phyloP scores from a whole-genome alignment of 169 alveolate genomes.

The Plasmodium berghei region DNA sequence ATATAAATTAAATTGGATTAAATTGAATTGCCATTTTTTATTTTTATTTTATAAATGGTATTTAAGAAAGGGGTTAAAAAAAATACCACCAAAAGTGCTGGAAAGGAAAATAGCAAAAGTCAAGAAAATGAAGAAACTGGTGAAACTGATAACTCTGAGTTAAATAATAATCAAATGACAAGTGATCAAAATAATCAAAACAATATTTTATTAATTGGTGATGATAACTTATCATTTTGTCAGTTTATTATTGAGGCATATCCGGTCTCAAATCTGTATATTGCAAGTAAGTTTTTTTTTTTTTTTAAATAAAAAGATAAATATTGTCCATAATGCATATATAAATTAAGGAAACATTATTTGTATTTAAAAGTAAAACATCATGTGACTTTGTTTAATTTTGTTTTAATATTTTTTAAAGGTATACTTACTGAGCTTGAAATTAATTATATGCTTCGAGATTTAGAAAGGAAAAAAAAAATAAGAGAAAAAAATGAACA shows the following conservation, averaged over 20 bases:
- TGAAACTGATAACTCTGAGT: neutral
- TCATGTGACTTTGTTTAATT: neutral
- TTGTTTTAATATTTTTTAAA: neutral
- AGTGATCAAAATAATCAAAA: neutral
- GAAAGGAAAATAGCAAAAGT: neutral
- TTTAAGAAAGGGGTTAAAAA: too few relatives aligned
- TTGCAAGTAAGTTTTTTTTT: constrained; percentile 42
- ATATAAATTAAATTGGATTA: too few relatives aligned
- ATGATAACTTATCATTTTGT: constrained; percentile 41
- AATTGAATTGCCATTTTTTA: too few relatives aligned
- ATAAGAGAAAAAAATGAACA: neutral
- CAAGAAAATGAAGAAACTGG: neutral
- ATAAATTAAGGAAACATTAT: too few relatives aligned
- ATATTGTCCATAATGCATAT: too few relatives aligned
- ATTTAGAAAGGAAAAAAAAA: constrained; percentile 26
- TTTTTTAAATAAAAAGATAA: too few relatives aligned
- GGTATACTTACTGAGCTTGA: constrained; percentile 45
- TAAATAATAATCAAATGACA: neutral
- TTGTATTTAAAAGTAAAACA: neutral
- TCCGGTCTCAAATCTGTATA: constrained; percentile 32
- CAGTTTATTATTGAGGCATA: constrained; percentile 25
- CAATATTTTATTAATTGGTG: constrained; percentile 38
- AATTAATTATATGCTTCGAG: constrained; percentile 23
- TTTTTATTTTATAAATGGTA: too few relatives aligned
- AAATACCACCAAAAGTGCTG: too few relatives aligned